Evolutionary conservation across 768 basidiomycete genomes (phyloP).

Genomic region (Auricularia sp.): DNA sequence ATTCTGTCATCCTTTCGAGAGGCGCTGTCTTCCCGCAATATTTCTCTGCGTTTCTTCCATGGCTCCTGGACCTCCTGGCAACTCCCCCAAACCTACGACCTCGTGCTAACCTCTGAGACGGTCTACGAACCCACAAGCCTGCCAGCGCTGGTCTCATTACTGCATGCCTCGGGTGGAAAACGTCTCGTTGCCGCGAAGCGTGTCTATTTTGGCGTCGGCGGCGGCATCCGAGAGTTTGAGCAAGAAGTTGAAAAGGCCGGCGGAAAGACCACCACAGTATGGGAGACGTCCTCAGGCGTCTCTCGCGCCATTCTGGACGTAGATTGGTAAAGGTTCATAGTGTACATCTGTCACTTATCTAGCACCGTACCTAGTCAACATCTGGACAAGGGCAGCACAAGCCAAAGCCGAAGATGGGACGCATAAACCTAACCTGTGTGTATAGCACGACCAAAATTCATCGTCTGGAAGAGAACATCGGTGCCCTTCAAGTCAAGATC

Average conservation of each 20-base stretch:
- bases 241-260: slow-evolving; percentile 34
- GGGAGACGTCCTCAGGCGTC: slow-evolving; percentile 32
- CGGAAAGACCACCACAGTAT: slow-evolving; percentile 42
- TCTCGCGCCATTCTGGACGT: background rate
- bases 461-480: slow-evolving; percentile 34
- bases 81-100: slow-evolving; percentile 37
- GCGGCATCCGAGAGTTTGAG: slow-evolving; percentile 71
- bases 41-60: slow-evolving; percentile 64
- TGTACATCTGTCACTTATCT: no score
- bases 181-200: slow-evolving; percentile 87
- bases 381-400: no score
- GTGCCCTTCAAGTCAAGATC: slow-evolving; percentile 24
- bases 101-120: slow-evolving; percentile 86
- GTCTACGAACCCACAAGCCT: slow-evolving; percentile 27
- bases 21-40: slow-evolving; percentile 41
- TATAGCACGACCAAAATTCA: background rate
- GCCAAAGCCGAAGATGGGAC: no score
- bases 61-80: slow-evolving; percentile 70
- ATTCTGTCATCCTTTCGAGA: slow-evolving; percentile 54
- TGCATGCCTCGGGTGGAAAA: background rate
- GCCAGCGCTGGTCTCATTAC: slow-evolving; percentile 17
- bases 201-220: slow-evolving; percentile 92
- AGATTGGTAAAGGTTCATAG: background rate
- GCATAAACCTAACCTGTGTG: no score
- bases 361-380: no score